Base-by-base conservation (phyloP, 129 eudicot genomes). In the Arctium lappa region DNA sequence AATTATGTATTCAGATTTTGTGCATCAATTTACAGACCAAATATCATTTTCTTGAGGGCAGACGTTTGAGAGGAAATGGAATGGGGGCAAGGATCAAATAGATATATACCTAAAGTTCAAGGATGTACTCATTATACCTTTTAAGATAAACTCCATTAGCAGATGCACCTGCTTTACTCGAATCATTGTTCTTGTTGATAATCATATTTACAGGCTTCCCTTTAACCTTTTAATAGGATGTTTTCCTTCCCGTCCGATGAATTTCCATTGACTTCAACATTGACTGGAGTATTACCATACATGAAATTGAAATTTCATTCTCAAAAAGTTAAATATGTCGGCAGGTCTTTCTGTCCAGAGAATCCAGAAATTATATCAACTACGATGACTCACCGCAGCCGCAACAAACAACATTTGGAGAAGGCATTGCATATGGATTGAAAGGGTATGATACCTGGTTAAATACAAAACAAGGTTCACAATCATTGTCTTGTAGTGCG, bases 201-300 rank as follows among this genome's bases (percentile, higher is more conserved):
- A 96, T 96, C 98, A 93, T 96, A 85, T 91, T 96, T 83, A 96
- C 80, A 96, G 81, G 86, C 97, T 92, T 79, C 95, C 98, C 81
- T 93, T 96, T 8, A 97, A 90, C 88, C 99, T 89, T 93, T 96
- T 96, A 78, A 96, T 90, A 27, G 99, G 98, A 79, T 93, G 86
- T 96, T 96, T 88, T 92, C 99, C 90, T 96, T 96, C 75, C 89
- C 99, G 39, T 93, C 99, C 31, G 94, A 84, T 37, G 90, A 80
- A 86, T 91, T 96, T 40, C 90, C 89, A 56, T 91, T 97, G 32
- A 75, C 88, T 88, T 93, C 98, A 73, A 81, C 72, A 89, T 84
- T 85, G 10, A 92, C 94, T 63, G 93, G 88, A 3, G 92, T 86
- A 79, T 88, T 91, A 48, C 88, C 94, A 98, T 96, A 85, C 53